Evolutionary conservation across 2,329 filamentous ascomycete species (phyloP).

Genomic region (Tolypocladium sp.): DNA sequence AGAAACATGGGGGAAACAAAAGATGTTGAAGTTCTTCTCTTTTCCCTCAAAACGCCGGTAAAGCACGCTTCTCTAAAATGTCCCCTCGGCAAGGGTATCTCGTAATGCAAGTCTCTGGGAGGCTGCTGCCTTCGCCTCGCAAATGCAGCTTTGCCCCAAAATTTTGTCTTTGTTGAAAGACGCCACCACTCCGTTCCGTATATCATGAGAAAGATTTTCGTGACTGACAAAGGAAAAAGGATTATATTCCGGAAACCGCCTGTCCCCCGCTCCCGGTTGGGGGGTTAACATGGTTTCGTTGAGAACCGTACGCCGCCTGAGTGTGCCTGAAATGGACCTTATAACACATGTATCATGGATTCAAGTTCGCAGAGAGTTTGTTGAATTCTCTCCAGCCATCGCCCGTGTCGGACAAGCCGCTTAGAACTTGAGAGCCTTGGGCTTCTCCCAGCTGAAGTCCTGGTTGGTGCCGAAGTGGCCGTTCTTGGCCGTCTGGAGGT

Average conservation of each 20-base stretch:
- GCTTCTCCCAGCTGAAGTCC: slow-evolving; percentile 96
- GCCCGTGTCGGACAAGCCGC: slow-evolving; percentile 10
- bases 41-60: slow-evolving; percentile 31
- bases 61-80: slow-evolving; percentile 20
- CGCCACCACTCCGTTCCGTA: slow-evolving; percentile 27
- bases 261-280: slow-evolving; percentile 20
- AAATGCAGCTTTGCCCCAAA: slow-evolving; percentile 26
- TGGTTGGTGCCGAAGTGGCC: slow-evolving; percentile 98
- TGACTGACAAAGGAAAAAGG: slow-evolving; percentile 7
- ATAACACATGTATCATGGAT: slow-evolving; percentile 26
- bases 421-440: slow-evolving; percentile 90
- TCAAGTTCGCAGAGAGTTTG: slow-evolving; percentile 23
- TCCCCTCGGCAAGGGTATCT: slow-evolving; percentile 28
- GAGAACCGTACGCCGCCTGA: slow-evolving; percentile 35
- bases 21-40: slow-evolving; percentile 40
- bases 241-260: slow-evolving; percentile 23
- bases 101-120: slow-evolving; percentile 28
- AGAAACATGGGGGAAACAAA: slow-evolving; percentile 30
- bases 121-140: slow-evolving; percentile 19
- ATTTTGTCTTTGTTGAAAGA: slow-evolving; percentile 39
- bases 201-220: slow-evolving; percentile 21
- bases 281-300: slow-evolving; percentile 30
- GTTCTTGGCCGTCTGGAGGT: slow-evolving; percentile 98
- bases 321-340: slow-evolving; percentile 27
- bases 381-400: slow-evolving; percentile 28